phyloP scores from a whole-genome alignment of 805 yeast genomes.

The Sungouiella thailandica region DNA sequence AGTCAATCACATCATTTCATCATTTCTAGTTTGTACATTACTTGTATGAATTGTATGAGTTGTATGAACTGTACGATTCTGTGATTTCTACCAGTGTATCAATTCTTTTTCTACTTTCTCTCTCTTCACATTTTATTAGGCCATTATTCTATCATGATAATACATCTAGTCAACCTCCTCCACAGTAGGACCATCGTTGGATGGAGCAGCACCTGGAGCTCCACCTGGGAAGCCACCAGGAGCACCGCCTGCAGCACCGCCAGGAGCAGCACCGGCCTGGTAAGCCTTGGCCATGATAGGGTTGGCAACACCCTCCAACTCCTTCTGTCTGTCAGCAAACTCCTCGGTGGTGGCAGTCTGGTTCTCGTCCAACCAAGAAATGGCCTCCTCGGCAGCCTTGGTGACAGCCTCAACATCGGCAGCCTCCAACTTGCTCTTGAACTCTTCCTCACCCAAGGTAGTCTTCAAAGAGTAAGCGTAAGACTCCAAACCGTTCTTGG shows the following conservation, averaged over 20 bases:
- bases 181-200: conserved; percentile 46
- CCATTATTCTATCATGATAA: conserved; percentile 1
- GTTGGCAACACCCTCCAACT: conserved; percentile 90
- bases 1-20: no score
- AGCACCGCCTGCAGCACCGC: conserved; percentile 43
- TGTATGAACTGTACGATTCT: no score
- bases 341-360: conserved; percentile 92
- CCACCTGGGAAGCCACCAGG: conserved; percentile 55
- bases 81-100: no score
- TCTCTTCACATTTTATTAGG: background rate
- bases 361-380: conserved; percentile 89
- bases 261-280: conserved; percentile 86
- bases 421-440: conserved; percentile 59
- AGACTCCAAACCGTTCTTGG: conserved; percentile 94
- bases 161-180: conserved; percentile 46
- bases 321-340: conserved; percentile 89
- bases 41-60: no score
- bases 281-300: conserved; percentile 97
- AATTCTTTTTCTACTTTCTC: no score
- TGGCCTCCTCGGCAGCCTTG: conserved; percentile 80
- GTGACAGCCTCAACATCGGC: conserved; percentile 64
- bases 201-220: conserved; percentile 40
- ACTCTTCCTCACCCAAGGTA: conserved; percentile 52
- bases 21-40: no score
- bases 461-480: conserved; percentile 89